These are phyloP conservation scores for Pseudocercospora eumusae DNA, from an alignment of 2,329 filamentous ascomycete species.

Conservation along the genomic window DNA sequence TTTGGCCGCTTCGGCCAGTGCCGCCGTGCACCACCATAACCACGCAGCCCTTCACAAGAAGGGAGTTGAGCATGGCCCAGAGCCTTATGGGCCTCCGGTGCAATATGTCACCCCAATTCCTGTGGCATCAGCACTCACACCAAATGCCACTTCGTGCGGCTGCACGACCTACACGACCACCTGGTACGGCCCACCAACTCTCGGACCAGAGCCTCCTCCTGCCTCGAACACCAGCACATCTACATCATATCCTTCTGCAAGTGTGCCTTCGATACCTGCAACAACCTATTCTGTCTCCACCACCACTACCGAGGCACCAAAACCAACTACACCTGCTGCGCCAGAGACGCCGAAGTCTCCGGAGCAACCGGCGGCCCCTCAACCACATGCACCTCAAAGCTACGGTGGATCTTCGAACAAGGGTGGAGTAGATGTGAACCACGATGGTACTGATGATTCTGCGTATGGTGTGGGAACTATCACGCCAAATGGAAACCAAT, in stretches of 20 bases:
- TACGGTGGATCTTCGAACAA: background rate
- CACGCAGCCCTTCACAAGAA: slow-evolving; percentile 29
- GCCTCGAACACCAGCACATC: slow-evolving; percentile 20
- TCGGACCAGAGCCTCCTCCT: slow-evolving; percentile 22
- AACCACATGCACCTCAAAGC: slow-evolving; percentile 3
- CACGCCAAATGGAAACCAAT: slow-evolving; percentile 46
- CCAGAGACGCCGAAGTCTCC: slow-evolving; percentile 2
- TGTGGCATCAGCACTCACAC: slow-evolving; percentile 10
- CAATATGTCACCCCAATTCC: slow-evolving; percentile 10
- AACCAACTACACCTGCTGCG: slow-evolving; percentile 12
- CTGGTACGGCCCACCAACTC: slow-evolving; percentile 64
- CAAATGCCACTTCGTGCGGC: slow-evolving; percentile 51
- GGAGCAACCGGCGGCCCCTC: background rate
- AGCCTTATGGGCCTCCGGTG: slow-evolving; percentile 4
- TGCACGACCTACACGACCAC: slow-evolving; percentile 77
- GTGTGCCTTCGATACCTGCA: slow-evolving; percentile 1
- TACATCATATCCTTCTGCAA: background rate
- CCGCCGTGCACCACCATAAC: slow-evolving; percentile 25
- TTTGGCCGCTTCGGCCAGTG: slow-evolving; percentile 25
- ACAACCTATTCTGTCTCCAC: slow-evolving; percentile 2
- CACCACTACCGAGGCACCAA: background rate
- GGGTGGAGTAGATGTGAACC: background rate
- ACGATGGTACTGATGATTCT: slow-evolving; percentile 8
- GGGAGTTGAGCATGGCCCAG: slow-evolving; percentile 9
- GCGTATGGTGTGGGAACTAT: slow-evolving; percentile 19